Evolutionary conservation across 164 flowering plant species (phyloP), one percentile per base, ranked within the genome.

Genomic region (Nelumbo lutea): DNA sequence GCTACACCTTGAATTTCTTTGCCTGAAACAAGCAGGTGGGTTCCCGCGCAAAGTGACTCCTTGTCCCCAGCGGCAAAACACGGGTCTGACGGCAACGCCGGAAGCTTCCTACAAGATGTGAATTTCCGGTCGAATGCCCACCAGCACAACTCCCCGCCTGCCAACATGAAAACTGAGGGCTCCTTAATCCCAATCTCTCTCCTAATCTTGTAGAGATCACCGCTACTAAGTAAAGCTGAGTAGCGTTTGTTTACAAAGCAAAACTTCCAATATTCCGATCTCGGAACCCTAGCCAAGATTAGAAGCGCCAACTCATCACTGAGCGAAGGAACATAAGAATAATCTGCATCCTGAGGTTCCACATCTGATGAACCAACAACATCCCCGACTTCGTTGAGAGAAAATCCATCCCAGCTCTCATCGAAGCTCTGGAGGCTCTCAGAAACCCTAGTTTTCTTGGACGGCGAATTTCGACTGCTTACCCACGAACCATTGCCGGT

Each of bases 291-390:
- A 3, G 98, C 93, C 46, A 87, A 58, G 68, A 90, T 87, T 72
- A 79, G 72, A 59, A 58, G 75, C 79, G 86, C 90, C 38, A 93
- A 42, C 68, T 92, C 96, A 71, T 78, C 79, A 68, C 73, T 83
- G 44, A 90, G 87, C 1, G 79, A 71, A 5, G 93, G 83, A 68
- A 79, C n/a, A 60, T 59, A 65, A 41, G 72, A 57, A 70, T 90
- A 86, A 90, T 90, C 91, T 90, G 91, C 88, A 86, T 90, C 94
- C 90, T 86, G 89, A 85, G 94, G 82, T 83, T 86, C 75, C 6
- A 11, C 69, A 66, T 69, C 71, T 15, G 71, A 77, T n/a, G 77
- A 70, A 70, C 68, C 68, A 65, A 47, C 68, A 65, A 47, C 67
- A 73, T 47, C 13, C 45, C 67, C 40, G 14, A 62, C 50, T 55